Conservation (phyloP, 352 stramenopile genomes). For the Phytophthora boehmeriae region DNA sequence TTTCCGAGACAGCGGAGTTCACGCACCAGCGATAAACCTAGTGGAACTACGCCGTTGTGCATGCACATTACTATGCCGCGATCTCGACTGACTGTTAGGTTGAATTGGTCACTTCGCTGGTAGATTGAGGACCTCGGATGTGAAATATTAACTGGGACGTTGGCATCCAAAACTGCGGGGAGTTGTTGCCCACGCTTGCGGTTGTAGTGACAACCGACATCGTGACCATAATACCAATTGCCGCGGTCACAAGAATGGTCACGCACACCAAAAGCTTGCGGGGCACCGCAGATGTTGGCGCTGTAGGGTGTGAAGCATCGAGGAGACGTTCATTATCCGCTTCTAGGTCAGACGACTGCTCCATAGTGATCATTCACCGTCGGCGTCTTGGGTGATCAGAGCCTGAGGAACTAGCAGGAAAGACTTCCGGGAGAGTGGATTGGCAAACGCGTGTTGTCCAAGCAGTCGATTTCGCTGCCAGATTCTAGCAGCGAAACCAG, state of each 20-base stretch:
- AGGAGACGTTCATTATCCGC: constrained; percentile 5
- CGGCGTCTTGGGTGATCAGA: neutral
- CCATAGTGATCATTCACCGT: neutral
- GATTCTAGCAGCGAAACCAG: too few species aligned
- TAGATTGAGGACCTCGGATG: constrained; percentile 23
- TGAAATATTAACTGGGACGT: constrained; percentile 11
- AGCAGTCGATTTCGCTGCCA: too few species aligned
- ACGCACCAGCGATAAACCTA: constrained; percentile 45
- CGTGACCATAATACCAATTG: constrained; percentile 17
- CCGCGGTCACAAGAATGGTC: constrained; percentile 14
- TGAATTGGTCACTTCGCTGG: constrained; percentile 31
- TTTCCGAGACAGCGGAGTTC: constrained; percentile 49
- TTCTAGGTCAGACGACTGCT: constrained; percentile 13
- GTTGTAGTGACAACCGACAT: constrained; percentile 20
- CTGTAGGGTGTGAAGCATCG: constrained; percentile 1
- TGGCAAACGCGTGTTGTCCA: too few species aligned
- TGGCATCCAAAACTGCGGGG: constrained; percentile 16
- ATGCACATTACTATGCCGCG: constrained; percentile 44
- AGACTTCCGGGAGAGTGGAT: too few species aligned
- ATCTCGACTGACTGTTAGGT: constrained; percentile 25
- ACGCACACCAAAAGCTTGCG: constrained; percentile 22
- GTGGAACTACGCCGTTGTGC: constrained; percentile 31
- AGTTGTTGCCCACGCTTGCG: constrained; percentile 11
- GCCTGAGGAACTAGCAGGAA: too few species aligned
- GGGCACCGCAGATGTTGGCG: constrained; percentile 3